Evolutionary conservation across 805 yeast species (phyloP), one percentile per base, ranked within the genome.

Genomic region (Henningerozyma blattae): DNA sequence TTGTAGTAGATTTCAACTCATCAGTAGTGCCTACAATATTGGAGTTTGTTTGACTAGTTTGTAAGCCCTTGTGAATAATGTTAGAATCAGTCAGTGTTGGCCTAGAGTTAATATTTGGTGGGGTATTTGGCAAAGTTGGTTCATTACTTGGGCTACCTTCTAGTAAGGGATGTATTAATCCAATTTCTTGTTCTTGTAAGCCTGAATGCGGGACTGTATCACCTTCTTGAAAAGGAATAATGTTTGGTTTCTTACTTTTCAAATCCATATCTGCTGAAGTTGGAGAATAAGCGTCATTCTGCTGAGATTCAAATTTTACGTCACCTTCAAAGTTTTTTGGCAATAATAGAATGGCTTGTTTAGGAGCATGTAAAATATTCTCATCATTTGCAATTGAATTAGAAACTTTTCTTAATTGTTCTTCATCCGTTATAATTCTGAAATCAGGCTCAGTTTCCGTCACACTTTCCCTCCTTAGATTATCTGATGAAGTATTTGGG

Each of bases 161-260:
- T 17, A 40, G 14, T 31, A 37, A 27, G 6, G 47, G 45, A 33
- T 41, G 46, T 17, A 46, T 37, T 34, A 48, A 31, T 12, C 56
- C 56, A 25, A 50, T 43, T 31, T 47, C 54, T 30, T 44, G 48
- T 33, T 51, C 56, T 19, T 35, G 47, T 17, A 50, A 30, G 5
- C 47, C 49, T 13, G 40, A 37, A 29, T 39, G 39, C n/a, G 10
- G 27, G 10, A 5, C 6, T 6, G n/a, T 5, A 10, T 24, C 15
- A 24, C 27, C n/a, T 5, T 24, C 15, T n/a, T 6, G 10, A 7
- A 24, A 13, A 8, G 27, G 27, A 24, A 7, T 24, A 24, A 2
- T 24, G 14, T 6, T 12, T 10, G 17, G 25, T 32, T 32, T 31
- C 22, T 27, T 16, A 2, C 25, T 25, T 6, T 17, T 26, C 15